phyloP scores from a whole-genome alignment of 1,284 basidiomycete species.

The Violaceomyces palustris region DNA sequence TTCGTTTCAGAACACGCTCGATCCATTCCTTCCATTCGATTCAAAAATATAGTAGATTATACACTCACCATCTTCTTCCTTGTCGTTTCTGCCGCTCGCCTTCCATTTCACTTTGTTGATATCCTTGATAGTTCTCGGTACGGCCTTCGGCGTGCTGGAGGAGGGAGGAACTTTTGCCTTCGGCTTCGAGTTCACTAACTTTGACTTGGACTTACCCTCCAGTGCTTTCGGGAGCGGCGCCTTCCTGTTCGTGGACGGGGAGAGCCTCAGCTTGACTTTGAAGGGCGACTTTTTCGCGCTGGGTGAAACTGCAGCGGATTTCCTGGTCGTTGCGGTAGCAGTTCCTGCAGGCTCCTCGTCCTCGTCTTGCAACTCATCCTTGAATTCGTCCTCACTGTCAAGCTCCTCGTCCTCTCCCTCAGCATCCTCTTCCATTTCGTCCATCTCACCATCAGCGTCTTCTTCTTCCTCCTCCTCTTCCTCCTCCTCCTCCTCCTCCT shows the following conservation, averaged over 20 bases:
- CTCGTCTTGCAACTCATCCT: conserved; percentile 1
- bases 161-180: conserved; percentile 1
- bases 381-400: conserved; percentile 22
- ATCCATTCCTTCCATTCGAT: too few species aligned
- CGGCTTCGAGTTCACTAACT: neutral
- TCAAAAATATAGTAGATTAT: too few species aligned
- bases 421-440: conserved; percentile 43
- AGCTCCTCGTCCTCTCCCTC: conserved; percentile 34
- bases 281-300: conserved; percentile 12
- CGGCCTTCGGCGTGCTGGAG: neutral
- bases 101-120: conserved; percentile 21
- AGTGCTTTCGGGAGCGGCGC: conserved; percentile 4
- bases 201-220: too few species aligned
- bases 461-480: conserved; percentile 1
- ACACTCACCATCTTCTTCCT: conserved; percentile 14
- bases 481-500: conserved; percentile 17
- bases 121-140: neutral
- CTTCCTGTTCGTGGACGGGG: conserved; percentile 6
- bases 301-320: too few species aligned
- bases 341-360: neutral
- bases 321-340: conserved; percentile 4
- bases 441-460: neutral
- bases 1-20: too few species aligned
- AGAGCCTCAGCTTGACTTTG: conserved; percentile 22
- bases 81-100: conserved; percentile 8